Conservation (phyloP, 345 rosid species). For the Citrus australasica region DNA sequence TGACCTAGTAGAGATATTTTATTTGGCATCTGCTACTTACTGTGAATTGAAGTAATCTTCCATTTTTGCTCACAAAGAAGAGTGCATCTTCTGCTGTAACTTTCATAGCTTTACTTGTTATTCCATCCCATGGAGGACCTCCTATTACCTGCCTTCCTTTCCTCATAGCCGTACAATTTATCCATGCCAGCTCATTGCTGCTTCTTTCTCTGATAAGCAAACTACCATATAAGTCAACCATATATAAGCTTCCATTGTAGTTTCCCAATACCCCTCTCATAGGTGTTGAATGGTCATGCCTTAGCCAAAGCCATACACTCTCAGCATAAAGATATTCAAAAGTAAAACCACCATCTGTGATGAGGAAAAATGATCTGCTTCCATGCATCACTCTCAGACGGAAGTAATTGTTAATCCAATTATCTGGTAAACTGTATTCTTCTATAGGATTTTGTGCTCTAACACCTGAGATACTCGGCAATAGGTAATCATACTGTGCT, state of each 20-base stretch:
- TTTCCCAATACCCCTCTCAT: constrained; percentile 55
- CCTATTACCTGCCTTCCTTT: constrained; percentile 46
- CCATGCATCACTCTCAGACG: constrained; percentile 54
- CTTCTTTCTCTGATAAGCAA: constrained; percentile 58
- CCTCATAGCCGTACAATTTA: constrained; percentile 62
- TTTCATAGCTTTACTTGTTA: constrained; percentile 46
- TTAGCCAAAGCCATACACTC: constrained; percentile 61
- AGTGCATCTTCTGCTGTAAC: constrained; percentile 55
- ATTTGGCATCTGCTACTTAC: constrained; percentile 35
- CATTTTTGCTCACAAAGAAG: constrained; percentile 60
- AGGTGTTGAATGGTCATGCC: constrained; percentile 60
- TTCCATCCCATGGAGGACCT: constrained; percentile 69
- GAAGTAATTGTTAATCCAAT: constrained; percentile 40
- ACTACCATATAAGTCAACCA: constrained; percentile 50
- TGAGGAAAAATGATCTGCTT: constrained; percentile 53
- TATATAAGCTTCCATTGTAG: constrained; percentile 65
- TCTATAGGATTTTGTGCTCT: constrained; percentile 5
- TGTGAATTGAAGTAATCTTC: constrained; percentile 57
- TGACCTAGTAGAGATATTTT: not conserved
- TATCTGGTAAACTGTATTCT: constrained; percentile 32
- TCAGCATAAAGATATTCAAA: constrained; percentile 62
- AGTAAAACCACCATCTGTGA: constrained; percentile 49
- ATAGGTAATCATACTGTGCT: constrained; percentile 40
- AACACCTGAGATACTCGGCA: constrained; percentile 22
- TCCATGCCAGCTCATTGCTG: constrained; percentile 43